Evolutionary conservation across 495 filamentous ascomycete genomes (phyloP).

Genomic region (Entonaema liquescens): DNA sequence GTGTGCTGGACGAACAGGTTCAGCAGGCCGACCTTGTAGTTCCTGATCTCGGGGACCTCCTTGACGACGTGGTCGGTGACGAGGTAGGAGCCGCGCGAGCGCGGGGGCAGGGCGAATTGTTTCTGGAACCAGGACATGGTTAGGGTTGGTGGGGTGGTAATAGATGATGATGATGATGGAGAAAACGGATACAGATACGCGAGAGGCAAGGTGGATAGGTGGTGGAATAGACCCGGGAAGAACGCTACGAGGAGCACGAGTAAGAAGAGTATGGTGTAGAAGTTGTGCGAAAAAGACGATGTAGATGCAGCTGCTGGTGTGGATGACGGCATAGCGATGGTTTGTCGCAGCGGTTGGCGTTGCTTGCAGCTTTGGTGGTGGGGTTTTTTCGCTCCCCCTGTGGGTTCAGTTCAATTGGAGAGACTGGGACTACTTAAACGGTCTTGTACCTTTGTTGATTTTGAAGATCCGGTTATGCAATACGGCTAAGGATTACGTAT

Average conservation of each 20-base stretch:
- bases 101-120: slow-evolving; percentile 74
- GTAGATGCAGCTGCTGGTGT: slow-evolving; percentile 18
- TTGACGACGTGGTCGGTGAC: slow-evolving; percentile 76
- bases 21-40: slow-evolving; percentile 86
- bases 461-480: slow-evolving; percentile 22
- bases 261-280: slow-evolving; percentile 57
- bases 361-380: slow-evolving; percentile 35
- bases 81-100: slow-evolving; percentile 85
- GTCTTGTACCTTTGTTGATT: background rate
- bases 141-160: slow-evolving; percentile 28
- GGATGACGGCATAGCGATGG: slow-evolving; percentile 44
- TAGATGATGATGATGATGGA: slow-evolving; percentile 29
- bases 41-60: slow-evolving; percentile 75
- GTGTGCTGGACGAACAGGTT: slow-evolving; percentile 94
- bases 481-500: background rate
- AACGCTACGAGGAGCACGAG: slow-evolving; percentile 60
- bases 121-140: slow-evolving; percentile 84
- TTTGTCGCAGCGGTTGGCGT: slow-evolving; percentile 12
- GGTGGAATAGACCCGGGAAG: slow-evolving; percentile 64
- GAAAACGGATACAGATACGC: slow-evolving; percentile 40
- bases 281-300: slow-evolving; percentile 35
- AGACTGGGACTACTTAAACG: background rate
- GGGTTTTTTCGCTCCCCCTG: slow-evolving; percentile 8
- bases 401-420: background rate
- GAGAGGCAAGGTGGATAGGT: slow-evolving; percentile 56